Conservation (phyloP, 352 stramenopile genomes). For the Pythium scleroteichum region DNA sequence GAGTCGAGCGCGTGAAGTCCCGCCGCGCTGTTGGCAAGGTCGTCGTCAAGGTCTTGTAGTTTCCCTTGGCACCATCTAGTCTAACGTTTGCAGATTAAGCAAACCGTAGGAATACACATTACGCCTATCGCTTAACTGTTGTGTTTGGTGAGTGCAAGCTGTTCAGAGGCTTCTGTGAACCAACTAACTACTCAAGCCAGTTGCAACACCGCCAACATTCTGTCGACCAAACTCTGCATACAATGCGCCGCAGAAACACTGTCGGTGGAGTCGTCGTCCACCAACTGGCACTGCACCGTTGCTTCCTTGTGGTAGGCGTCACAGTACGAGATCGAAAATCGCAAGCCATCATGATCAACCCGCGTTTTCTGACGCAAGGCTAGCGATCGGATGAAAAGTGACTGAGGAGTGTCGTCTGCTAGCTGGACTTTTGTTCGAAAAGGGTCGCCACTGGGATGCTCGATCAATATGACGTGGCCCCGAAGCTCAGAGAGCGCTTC, state of each 20-base stretch:
- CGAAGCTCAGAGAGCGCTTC: neutral
- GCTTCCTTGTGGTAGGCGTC: neutral
- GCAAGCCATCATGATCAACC: neutral
- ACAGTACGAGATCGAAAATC: neutral
- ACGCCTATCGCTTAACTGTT: too few species aligned
- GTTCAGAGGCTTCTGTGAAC: too few species aligned
- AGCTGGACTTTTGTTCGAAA: conserved; percentile 1
- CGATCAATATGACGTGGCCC: neutral
- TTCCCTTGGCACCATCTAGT: too few species aligned
- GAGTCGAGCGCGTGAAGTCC: conserved; percentile 40
- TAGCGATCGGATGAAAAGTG: neutral
- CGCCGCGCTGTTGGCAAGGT: conserved; percentile 38
- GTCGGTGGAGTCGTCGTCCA: neutral
- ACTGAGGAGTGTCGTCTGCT: too few species aligned
- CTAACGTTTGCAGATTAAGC: neutral
- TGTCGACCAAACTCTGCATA: neutral
- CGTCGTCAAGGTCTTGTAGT: conserved; percentile 19
- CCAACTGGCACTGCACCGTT: neutral
- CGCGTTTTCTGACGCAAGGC: neutral
- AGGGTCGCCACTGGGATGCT: conserved; percentile 1
- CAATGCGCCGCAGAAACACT: neutral
- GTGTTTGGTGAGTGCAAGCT: too few species aligned
- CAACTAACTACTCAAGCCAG: neutral
- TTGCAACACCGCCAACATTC: neutral
- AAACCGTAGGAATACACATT: neutral